Evolutionary conservation across 2,329 filamentous ascomycete genomes (phyloP).

Genomic region (Didymella arachidicola): DNA sequence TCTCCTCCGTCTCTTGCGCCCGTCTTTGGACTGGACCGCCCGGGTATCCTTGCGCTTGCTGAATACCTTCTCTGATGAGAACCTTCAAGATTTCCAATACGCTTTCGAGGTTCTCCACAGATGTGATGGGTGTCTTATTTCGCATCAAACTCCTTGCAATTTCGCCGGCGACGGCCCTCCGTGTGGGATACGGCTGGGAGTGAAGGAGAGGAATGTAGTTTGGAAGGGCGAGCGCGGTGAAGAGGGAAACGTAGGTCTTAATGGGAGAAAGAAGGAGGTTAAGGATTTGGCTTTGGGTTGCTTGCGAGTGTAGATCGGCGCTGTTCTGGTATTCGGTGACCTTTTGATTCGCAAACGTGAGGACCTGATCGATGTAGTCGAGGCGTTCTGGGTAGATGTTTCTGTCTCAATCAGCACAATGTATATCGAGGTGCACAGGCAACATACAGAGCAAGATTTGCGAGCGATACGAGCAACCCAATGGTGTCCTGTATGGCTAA

Average conservation of each 20-base stretch:
- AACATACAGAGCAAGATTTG: conserved; percentile 80
- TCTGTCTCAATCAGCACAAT: conserved; percentile 47
- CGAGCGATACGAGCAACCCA: conserved; percentile 89
- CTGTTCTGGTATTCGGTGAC: conserved; percentile 90
- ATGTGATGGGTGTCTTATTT: conserved; percentile 81
- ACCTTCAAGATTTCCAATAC: conserved; percentile 89
- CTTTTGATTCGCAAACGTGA: conserved; percentile 87
- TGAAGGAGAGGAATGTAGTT: conserved; percentile 90
- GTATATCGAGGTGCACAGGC: neutral
- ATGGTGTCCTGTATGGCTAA: conserved; percentile 95
- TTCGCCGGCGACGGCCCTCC: conserved; percentile 88
- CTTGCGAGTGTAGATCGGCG: conserved; percentile 88
- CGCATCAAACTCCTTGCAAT: conserved; percentile 83
- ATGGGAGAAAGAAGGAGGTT: conserved; percentile 90
- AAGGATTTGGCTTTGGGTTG: conserved; percentile 87
- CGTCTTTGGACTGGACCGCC: conserved; percentile 77
- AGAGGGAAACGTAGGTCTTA: conserved; percentile 88
- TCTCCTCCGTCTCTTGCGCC: conserved; percentile 90
- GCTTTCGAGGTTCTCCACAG: conserved; percentile 81
- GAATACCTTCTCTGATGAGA: conserved; percentile 90
- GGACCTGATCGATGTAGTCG: conserved; percentile 94
- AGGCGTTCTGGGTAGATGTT: conserved; percentile 94
- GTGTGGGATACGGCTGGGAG: conserved; percentile 90
- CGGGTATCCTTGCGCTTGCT: conserved; percentile 80
- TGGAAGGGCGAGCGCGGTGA: conserved; percentile 92